phyloP scores from a whole-genome alignment of 140 eudicot species.

The Anethum foeniculum region DNA sequence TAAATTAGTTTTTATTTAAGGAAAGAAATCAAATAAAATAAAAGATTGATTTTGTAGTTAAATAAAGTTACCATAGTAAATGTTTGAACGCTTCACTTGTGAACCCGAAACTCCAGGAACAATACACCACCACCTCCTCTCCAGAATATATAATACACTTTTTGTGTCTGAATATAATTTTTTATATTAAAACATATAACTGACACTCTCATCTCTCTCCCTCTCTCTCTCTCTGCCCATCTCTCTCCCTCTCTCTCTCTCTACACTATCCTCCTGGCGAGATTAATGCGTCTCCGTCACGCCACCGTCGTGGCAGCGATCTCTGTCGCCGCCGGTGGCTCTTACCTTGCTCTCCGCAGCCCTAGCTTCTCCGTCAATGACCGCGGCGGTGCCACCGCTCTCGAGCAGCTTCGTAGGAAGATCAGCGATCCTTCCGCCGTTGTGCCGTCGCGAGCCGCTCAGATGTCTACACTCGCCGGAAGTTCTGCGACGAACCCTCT shows the following conservation, averaged over 20 bases:
- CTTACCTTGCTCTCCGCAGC: conserved; percentile 38
- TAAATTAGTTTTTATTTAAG: not conserved
- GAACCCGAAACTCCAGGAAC: conserved; percentile 2
- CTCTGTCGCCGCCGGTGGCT: conserved; percentile 38
- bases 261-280: conserved; percentile 29
- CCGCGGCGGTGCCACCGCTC: conserved; percentile 28
- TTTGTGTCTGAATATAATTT: not conserved
- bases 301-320: conserved; percentile 42
- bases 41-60: not conserved
- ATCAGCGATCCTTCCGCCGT: conserved; percentile 55
- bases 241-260: not conserved
- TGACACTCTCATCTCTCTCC: not conserved
- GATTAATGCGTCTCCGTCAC: conserved; percentile 55
- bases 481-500: conserved; percentile 55
- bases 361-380: conserved; percentile 45
- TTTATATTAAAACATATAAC: not conserved
- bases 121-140: not conserved
- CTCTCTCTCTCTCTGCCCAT: not conserved
- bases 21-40: not conserved
- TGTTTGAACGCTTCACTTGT: conserved; percentile 4
- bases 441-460: conserved; percentile 51
- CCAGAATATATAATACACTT: not conserved
- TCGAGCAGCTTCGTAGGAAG: conserved; percentile 29
- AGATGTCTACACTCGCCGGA: conserved; percentile 46
- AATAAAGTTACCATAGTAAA: not conserved